Evolutionary conservation across 169 alveolate species (phyloP), one percentile per base, ranked within the genome.

Genomic region (Toxoplasma gondii): DNA sequence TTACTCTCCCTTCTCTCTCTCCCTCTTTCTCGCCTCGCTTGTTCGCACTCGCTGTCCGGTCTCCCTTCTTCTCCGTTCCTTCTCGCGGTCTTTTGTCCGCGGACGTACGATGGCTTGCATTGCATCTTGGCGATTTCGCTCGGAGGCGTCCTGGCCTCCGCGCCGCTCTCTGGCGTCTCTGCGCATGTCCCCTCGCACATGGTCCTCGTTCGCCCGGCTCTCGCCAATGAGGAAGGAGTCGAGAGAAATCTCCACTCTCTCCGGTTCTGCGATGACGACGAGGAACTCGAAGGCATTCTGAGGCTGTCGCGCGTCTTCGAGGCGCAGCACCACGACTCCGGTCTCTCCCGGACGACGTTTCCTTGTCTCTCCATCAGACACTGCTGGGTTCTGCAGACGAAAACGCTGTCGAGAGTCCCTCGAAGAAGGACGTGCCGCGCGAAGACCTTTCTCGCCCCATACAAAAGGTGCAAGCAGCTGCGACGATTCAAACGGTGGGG

Each of bases 251-350:
- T 82, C 90, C 10, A 82, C 67, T 22, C 41, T 36, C 34, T 82
- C 44, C 1, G 64, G 38, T 9, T 22, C 69, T 1, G 90, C 90
- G 69, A 82, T 41, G 41, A 82, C 36, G 38, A 82, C 90, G 64
- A 29, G 34, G 90, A 82, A 43, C 67, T 82, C 90, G 69, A 82
- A 41, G 44, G 67, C 58, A 24, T 82, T 82, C 38, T 36, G 54
- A 5, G 90, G 90, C 90, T 82, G 69, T 1, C 69, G 69, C 17
- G 90, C 90, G 41, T 82, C 90, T 16, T 38, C 36, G 27, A 82
- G 64, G 17, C 90, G 53, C 1, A 82, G 54, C 67, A 29, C 41
- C 36, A 67, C 90, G 17, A 44, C 84, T 24, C 49, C 84, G 9
- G 84, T 36, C 84, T 41, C 58, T 7, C 19, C 34, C 49, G 84